Evolutionary conservation across 495 filamentous ascomycete species (phyloP), one percentile per base, ranked within the genome.

Genomic region (Corynascus novoguineensis): DNA sequence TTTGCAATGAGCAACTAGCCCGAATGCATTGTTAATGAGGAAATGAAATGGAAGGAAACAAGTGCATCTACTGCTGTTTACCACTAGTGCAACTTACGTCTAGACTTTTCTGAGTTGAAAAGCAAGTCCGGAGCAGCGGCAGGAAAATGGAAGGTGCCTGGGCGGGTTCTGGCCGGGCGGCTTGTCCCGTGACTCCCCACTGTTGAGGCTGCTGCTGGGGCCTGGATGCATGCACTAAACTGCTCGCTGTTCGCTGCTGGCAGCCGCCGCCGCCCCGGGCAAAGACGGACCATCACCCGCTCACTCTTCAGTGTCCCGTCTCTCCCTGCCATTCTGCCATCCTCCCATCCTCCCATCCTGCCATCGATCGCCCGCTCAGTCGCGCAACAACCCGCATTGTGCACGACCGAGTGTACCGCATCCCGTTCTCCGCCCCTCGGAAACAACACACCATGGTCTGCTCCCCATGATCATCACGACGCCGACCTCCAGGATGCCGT

Each of bases 401-500:
- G 37, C 37, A 41, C 37, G 10, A 41, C 37, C 35, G 27, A 38
- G 50, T 46, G 31, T 58, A 58, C 27, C 55, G 44, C 49, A 41
- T 50, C 34, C 37, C 24, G 19, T 44, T 21, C 21, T n/a, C n/a
- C n/a, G n/a, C 50, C 34, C 41, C 31, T 45, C 44, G 32, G 53
- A 51, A 56, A 53, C 55, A 62, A 35, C 68, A 51, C 55, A 62
- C 37, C 69, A 73, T 71, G 68, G 64, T 60, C 61, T 34, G 47
- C 47, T 50, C 62, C 57, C 55, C 61, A 67, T 69, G 68, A 72
- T 54, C 52, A 59, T 50, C 50, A 47, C 53, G 38, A 46, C 29
- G 19, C 32, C 55, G 29, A 55, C 47, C 37, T 28, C 49, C 59
- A 68, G 19, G 28, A 73, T 73, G 71, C 71, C 71, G 60, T 73